Evolutionary conservation across 345 rosid species (phyloP).

Genomic region (Euphorbia tirucalli): DNA sequence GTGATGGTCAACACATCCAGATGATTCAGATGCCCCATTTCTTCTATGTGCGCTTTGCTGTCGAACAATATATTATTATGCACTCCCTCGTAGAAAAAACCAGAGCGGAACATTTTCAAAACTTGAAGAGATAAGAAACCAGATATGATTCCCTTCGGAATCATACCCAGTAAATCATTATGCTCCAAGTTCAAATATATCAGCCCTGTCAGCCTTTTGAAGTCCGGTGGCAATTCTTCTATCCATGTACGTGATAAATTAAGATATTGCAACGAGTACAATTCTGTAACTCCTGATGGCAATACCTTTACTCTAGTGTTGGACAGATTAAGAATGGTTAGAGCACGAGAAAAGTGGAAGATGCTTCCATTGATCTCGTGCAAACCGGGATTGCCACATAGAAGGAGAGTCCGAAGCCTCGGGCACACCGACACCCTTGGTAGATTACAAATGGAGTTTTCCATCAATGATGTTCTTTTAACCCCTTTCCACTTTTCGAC

Average conservation of each 20-base stretch:
- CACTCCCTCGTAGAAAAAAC: not conserved
- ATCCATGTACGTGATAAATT: too few species aligned
- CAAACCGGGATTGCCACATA: too few species aligned
- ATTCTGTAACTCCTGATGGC: too few species aligned
- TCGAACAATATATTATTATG: conserved; percentile 4
- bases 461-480: conserved; percentile 29
- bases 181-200: not conserved
- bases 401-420: too few species aligned
- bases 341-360: too few species aligned
- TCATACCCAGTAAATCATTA: not conserved
- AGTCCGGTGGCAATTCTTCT: too few species aligned
- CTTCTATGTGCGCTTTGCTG: conserved; percentile 12
- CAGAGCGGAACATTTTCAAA: conserved; percentile 4
- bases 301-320: too few species aligned
- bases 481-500: conserved; percentile 12
- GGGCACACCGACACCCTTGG: too few species aligned
- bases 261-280: too few species aligned
- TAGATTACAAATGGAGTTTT: not conserved
- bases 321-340: too few species aligned
- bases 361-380: too few species aligned
- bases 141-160: conserved; percentile 3
- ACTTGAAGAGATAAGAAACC: conserved; percentile 7
- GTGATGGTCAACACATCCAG: conserved; percentile 3
- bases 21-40: conserved; percentile 15
- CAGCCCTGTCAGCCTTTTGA: too few species aligned